Evolutionary conservation across 1,284 basidiomycete genomes (phyloP), one percentile per base, ranked within the genome.

Genomic region (Tylopilus orsonianus): DNA sequence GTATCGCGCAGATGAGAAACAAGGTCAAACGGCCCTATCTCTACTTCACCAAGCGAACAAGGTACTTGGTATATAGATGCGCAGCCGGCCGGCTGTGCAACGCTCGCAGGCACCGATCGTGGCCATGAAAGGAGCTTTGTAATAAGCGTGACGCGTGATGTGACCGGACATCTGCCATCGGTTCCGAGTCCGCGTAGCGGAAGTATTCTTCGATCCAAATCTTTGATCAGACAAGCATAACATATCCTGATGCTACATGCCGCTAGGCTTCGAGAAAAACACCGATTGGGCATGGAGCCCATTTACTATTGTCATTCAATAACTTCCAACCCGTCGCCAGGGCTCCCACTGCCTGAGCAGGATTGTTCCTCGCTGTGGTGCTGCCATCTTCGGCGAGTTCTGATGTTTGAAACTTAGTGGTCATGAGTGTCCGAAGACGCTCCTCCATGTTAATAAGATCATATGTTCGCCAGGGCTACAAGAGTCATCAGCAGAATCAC

Each of bases 261-360:
- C 36, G 40, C 41, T 36, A 35, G 33, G 35, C n/a, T 32, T 59
- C 29, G 14, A 30, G 49, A 41, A 29, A 80, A 42, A 85, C 72
- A 14, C 86, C 87, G 43, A 89, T 83, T 5, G 86, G 85, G 59
- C 78, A 81, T 3, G 80, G 73, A 54, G 68, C 73, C 87, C 86
- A 88, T 23, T 66, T 64, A 14, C 68, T 69, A 22, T 53, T 63
- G 30, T 62, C 58, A 30, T 72, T 67, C 8, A 83, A 62, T 35
- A 71, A 49, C 39, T 69, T 68, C 85, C 85, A 88, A 14, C 85
- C 86, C 26, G 9, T 6, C 30, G 45, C 44, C 20, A 41, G 29
- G 45, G 32, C 39, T 12, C 22, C 34, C 12, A 43, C 54, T 33
- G 48, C 6, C 6, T 19, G 42, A 13, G 14, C 20, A 37, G 32